Percentiles rank a stretch among this genome's conserved stretches.
These are phyloP conservation scores for Pichia membranifaciens DNA, from an alignment of 805 yeast genomes.

Conservation along the genomic window DNA sequence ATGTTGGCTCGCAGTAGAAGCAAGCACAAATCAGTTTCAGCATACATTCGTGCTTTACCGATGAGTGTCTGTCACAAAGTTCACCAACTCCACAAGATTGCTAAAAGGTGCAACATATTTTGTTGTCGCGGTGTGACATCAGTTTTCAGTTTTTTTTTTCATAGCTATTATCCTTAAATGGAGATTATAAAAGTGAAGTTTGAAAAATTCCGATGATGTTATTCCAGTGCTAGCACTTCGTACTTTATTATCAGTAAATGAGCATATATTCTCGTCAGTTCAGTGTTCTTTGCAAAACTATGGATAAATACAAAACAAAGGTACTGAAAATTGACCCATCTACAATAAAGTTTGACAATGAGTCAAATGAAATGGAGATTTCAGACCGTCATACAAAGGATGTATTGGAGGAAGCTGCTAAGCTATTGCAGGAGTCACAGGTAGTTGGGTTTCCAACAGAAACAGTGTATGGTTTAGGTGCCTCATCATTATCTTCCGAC, in stretches of 20 bases:
- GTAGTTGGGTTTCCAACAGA: constrained; percentile 95
- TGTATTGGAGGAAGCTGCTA: constrained; percentile 55
- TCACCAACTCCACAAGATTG: no score
- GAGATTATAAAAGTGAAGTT: no score
- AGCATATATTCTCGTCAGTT: constrained; percentile 1
- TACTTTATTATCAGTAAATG: not conserved
- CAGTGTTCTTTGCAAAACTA: not conserved
- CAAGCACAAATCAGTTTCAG: no score
- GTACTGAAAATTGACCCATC: constrained; percentile 51
- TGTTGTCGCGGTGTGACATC: no score
- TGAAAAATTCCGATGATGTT: no score
- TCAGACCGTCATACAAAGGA: constrained; percentile 46
- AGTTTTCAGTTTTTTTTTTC: not conserved
- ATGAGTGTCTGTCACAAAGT: no score
- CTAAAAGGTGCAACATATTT: no score
- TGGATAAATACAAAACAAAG: constrained; percentile 28
- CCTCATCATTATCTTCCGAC: constrained; percentile 67
- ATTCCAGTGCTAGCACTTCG: no score
- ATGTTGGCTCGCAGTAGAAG: no score
- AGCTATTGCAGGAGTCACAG: constrained; percentile 41
- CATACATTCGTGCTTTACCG: no score
- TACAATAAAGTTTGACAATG: constrained; percentile 43
- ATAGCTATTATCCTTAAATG: not conserved
- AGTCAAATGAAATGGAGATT: constrained; percentile 32
- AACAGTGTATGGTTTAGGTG: constrained; percentile 95